A percentile compares a stretch with the other conserved stretches of the same genome.
Conservation (phyloP, 495 filamentous ascomycete genomes). For the Penicillium simplicissimum region DNA sequence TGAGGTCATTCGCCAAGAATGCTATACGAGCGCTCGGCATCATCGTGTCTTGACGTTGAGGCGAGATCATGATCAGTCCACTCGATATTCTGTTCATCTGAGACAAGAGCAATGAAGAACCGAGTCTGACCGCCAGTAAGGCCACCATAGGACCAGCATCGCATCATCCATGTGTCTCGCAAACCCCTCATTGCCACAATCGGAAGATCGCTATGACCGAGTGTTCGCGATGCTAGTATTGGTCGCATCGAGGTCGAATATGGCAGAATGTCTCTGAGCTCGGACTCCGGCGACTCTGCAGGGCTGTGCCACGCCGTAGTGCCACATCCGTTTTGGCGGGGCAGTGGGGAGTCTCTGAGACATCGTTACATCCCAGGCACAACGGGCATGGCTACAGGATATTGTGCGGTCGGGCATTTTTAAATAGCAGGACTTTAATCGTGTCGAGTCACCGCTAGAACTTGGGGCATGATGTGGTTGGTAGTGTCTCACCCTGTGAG, state of each 20-base stretch:
- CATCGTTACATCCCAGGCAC: slow-evolving; percentile 30
- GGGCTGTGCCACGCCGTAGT: not conserved
- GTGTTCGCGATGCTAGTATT: slow-evolving; percentile 1
- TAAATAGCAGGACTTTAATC: not conserved
- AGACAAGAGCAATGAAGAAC: not conserved
- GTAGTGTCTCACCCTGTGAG: slow-evolving; percentile 18
- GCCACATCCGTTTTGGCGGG: slow-evolving; percentile 10
- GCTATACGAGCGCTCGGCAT: not conserved
- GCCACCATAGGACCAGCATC: not conserved
- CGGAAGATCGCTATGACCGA: not conserved
- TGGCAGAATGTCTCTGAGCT: slow-evolving; percentile 1
- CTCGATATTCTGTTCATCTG: not conserved
- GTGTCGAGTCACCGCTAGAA: slow-evolving; percentile 10
- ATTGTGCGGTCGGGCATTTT: not conserved
- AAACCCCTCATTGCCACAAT: not conserved
- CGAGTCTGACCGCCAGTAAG: not conserved
- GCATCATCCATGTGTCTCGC: not conserved
- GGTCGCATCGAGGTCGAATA: not conserved
- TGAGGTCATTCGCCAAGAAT: not conserved
- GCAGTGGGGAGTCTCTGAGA: slow-evolving; percentile 19
- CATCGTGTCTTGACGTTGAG: not conserved
- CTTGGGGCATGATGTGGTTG: slow-evolving; percentile 13
- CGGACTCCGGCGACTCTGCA: not conserved
- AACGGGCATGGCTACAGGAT: not conserved
- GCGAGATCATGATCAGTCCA: not conserved